Percentiles rank a stretch among this genome's conserved stretches.
Conservation (phyloP, 176 grass and related monocot species). For the Pharus latifolius region DNA sequence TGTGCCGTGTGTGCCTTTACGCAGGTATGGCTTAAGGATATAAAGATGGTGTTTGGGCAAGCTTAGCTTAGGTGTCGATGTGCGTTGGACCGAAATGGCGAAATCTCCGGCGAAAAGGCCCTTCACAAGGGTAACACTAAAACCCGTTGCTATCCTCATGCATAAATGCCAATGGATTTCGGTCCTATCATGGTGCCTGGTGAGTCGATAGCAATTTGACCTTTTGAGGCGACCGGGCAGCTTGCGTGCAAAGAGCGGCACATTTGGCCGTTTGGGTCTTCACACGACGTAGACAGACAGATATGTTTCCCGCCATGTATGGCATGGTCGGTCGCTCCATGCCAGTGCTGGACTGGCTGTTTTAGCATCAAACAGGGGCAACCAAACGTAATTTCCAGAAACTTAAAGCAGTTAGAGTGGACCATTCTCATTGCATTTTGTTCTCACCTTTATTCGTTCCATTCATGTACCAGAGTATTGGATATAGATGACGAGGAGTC, state of each 20-base stretch:
- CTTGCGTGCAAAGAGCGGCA: background rate
- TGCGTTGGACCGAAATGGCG: background rate
- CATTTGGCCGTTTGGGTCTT: background rate
- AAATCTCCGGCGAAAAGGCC: constrained; percentile 2
- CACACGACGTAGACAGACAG: background rate
- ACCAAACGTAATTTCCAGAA: too few relatives aligned
- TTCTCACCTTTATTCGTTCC: constrained; percentile 1
- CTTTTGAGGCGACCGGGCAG: too few relatives aligned
- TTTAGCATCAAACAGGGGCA: background rate
- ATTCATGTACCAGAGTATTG: too few relatives aligned
- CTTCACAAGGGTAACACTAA: too few relatives aligned
- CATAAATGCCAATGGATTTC: background rate
- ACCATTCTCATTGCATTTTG: background rate
- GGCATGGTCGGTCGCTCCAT: constrained; percentile 15
- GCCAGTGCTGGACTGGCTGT: background rate
- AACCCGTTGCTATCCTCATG: background rate
- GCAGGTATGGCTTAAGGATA: too few relatives aligned
- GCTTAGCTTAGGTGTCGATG: background rate
- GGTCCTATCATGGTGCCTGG: background rate
- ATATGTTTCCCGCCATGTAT: too few relatives aligned
- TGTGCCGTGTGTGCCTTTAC: too few relatives aligned
- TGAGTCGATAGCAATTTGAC: constrained; percentile 2
- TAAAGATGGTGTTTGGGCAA: too few relatives aligned
- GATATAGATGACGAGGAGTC: too few relatives aligned
- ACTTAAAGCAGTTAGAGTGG: too few relatives aligned